Percentiles rank a stretch among this genome's conserved stretches.
These are phyloP conservation scores for Neonectria coccinea DNA, from an alignment of 2,329 filamentous ascomycete genomes.

Conservation along the genomic window DNA sequence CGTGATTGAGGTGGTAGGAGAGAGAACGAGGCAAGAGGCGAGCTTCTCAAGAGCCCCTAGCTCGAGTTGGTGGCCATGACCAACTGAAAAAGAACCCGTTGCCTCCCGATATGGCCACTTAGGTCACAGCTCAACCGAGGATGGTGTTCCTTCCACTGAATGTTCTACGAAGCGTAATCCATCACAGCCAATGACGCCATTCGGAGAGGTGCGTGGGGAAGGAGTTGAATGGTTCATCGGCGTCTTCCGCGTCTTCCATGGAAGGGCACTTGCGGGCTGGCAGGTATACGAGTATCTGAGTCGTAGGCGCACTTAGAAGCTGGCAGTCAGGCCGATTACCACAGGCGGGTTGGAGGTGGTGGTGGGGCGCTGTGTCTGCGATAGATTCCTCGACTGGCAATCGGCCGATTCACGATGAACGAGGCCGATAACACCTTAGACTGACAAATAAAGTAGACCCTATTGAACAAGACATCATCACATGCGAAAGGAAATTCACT, in stretches of 20 bases:
- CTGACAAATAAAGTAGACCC: background rate
- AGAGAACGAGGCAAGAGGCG: slow-evolving; percentile 14
- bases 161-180: background rate
- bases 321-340: background rate
- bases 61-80: background rate
- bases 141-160: slow-evolving; percentile 4
- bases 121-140: background rate
- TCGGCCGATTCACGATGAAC: background rate
- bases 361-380: background rate
- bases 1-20: background rate
- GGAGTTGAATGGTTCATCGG: background rate
- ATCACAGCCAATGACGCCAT: background rate
- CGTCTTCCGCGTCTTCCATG: background rate
- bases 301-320: background rate
- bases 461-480: background rate
- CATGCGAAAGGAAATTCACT: background rate
- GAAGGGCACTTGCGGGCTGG: background rate
- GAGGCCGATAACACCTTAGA: background rate
- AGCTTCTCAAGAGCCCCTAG: background rate
- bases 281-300: background rate
- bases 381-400: background rate
- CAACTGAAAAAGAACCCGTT: background rate
- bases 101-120: background rate
- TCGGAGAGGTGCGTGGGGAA: background rate
- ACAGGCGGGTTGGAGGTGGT: background rate